Conservation (phyloP, 2,329 filamentous ascomycete species). For the Alternaria tenuissima region DNA sequence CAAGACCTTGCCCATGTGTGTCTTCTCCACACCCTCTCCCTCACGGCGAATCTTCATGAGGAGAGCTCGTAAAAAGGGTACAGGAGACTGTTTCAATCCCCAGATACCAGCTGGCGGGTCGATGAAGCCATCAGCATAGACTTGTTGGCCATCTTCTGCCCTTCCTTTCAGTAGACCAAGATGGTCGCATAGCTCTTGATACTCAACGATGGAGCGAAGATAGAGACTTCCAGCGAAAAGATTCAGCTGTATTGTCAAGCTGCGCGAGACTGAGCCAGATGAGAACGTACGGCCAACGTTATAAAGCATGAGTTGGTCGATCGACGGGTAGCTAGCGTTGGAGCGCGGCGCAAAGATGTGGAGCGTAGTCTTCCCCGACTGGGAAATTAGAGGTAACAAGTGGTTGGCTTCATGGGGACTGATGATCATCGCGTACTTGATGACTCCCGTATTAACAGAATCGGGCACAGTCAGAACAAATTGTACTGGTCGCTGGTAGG, state of each 20-base stretch:
- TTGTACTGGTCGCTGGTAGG: conserved; percentile 62
- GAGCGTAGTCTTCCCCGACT: conserved; percentile 51
- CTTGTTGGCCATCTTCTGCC: conserved; percentile 29
- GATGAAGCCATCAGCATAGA: conserved; percentile 49
- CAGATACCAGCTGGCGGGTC: conserved; percentile 35
- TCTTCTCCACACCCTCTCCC: conserved; percentile 53
- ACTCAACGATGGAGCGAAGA: conserved; percentile 63
- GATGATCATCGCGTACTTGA: conserved; percentile 59
- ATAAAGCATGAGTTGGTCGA: conserved; percentile 60
- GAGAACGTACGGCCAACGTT: conserved; percentile 39
- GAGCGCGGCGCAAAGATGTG: conserved; percentile 63
- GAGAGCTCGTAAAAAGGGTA: conserved; percentile 53
- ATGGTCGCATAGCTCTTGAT: conserved; percentile 60
- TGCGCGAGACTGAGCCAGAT: conserved; percentile 21
- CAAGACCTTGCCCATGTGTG: conserved; percentile 55
- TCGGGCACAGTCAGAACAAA: conserved; percentile 58
- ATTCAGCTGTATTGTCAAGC: conserved; percentile 62
- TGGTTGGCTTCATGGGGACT: conserved; percentile 68
- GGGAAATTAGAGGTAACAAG: conserved; percentile 55
- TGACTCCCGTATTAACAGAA: not conserved
- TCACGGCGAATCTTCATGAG: conserved; percentile 40
- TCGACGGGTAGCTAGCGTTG: conserved; percentile 41
- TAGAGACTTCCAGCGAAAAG: conserved; percentile 75
- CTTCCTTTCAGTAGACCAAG: conserved; percentile 58
- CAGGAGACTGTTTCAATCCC: conserved; percentile 51